Percentiles rank a stretch among this genome's conserved stretches.
Evolutionary conservation across 164 flowering plant genomes (phyloP).

Genomic region (Kalanchoe fedtschenkoi): DNA sequence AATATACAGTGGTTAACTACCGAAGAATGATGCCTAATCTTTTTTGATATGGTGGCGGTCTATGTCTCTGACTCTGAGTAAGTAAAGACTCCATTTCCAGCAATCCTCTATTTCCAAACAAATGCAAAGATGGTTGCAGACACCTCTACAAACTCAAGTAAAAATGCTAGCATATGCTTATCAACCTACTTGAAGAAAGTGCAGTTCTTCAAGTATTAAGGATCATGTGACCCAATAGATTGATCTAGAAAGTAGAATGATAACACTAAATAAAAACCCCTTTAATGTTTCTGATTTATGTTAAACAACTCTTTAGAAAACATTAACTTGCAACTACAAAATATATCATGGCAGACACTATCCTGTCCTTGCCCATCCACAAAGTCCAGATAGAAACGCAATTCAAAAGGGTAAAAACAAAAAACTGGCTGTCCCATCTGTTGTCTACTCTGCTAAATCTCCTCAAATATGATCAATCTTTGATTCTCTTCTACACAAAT

Average conservation of each 20-base stretch:
- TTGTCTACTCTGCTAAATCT: neutral
- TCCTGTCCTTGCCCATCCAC: neutral
- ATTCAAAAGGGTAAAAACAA: neutral
- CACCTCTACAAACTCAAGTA: neutral
- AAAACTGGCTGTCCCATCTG: neutral
- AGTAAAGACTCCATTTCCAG: neutral
- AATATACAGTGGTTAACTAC: neutral
- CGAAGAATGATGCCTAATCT: neutral
- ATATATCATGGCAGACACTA: conserved; percentile 2
- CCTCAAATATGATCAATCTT: neutral
- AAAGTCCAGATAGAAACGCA: neutral
- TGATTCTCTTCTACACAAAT: no score
- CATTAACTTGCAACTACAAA: neutral
- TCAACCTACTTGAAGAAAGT: neutral
- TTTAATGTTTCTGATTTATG: neutral
- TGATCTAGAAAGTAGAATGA: neutral
- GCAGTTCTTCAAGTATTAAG: neutral
- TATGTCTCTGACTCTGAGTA: neutral
- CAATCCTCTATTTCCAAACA: neutral
- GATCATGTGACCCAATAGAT: neutral
- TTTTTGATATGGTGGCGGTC: neutral
- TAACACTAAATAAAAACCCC: neutral
- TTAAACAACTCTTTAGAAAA: neutral
- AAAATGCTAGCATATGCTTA: neutral
- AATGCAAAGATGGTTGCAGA: neutral